Evolutionary conservation across 2,329 filamentous ascomycete species (phyloP).

Genomic region (Fusarium armeniacum): DNA sequence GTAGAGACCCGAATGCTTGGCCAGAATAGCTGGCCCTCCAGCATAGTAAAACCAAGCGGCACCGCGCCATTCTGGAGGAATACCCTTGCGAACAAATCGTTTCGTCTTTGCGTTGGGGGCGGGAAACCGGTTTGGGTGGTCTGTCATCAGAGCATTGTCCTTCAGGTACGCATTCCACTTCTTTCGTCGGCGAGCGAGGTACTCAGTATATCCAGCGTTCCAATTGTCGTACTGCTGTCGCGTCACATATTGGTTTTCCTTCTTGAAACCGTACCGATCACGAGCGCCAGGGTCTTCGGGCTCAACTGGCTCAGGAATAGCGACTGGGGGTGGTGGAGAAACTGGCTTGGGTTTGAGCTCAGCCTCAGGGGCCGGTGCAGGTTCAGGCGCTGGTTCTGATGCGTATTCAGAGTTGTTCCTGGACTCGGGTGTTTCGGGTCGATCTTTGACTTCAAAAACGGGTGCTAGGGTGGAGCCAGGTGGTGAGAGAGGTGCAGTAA

Average conservation of each 20-base stretch:
- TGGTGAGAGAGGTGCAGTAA: slow-evolving; percentile 35
- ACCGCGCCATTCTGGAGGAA: slow-evolving; percentile 94
- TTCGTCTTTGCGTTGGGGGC: slow-evolving; percentile 86
- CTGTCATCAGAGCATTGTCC: slow-evolving; percentile 79
- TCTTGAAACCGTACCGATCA: slow-evolving; percentile 94
- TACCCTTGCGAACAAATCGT: slow-evolving; percentile 91
- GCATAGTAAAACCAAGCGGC: slow-evolving; percentile 98
- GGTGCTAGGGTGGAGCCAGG: slow-evolving; percentile 15
- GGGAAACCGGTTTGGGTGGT: slow-evolving; percentile 82
- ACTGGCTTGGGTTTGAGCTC: slow-evolving; percentile 27
- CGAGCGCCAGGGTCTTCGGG: slow-evolving; percentile 68
- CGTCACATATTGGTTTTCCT: slow-evolving; percentile 83
- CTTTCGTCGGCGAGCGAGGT: slow-evolving; percentile 78
- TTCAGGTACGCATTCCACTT: slow-evolving; percentile 88
- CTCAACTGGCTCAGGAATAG: slow-evolving; percentile 52
- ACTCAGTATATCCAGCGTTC: slow-evolving; percentile 80
- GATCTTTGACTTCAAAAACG: slow-evolving; percentile 25
- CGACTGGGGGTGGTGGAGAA: slow-evolving; percentile 46
- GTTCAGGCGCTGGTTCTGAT: slow-evolving; percentile 32
- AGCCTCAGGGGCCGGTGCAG: slow-evolving; percentile 49
- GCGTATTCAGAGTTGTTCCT: slow-evolving; percentile 22
- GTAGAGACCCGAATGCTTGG: slow-evolving; percentile 83
- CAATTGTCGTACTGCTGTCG: slow-evolving; percentile 84
- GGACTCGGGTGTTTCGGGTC: slow-evolving; percentile 37
- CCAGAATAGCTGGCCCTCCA: slow-evolving; percentile 83